Evolutionary conservation across 1,284 basidiomycete genomes (phyloP).

Genomic region (Gomphus bonarii): DNA sequence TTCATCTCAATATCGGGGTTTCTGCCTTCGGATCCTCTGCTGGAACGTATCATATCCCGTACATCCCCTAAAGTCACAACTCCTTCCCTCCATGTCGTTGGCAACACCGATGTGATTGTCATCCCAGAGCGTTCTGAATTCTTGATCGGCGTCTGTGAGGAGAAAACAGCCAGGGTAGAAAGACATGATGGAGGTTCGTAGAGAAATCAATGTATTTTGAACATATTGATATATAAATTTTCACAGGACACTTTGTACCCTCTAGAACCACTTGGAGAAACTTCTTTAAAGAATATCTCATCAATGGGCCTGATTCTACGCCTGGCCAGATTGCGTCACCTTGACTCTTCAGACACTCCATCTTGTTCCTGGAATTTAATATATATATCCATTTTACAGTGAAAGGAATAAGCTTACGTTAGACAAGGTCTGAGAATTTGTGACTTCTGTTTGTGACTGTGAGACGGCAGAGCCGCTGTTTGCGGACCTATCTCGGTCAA

Average conservation of each 20-base stretch:
- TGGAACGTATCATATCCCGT: constrained; percentile 43
- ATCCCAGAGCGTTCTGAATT: constrained; percentile 56
- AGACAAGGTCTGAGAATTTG: too few relatives aligned
- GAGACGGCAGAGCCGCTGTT: neutral
- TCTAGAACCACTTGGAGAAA: constrained; percentile 64
- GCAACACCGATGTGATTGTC: constrained; percentile 74
- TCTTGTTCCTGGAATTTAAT: too few relatives aligned
- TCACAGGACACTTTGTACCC: constrained; percentile 69
- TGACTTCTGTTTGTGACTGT: neutral
- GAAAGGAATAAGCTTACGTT: too few relatives aligned
- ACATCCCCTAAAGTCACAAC: constrained; percentile 39
- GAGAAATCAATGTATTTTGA: neutral
- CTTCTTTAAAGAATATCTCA: constrained; percentile 49
- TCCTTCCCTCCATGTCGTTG: constrained; percentile 74
- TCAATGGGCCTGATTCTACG: neutral
- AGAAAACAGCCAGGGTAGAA: constrained; percentile 39
- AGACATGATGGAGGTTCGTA: constrained; percentile 64
- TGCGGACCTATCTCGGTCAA: neutral
- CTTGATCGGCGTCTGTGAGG: constrained; percentile 48
- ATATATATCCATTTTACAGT: too few relatives aligned
- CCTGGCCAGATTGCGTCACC: neutral
- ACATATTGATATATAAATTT: neutral
- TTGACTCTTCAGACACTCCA: neutral
- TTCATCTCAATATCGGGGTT: constrained; percentile 65
- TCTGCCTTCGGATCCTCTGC: constrained; percentile 38